Evolutionary conservation across 192 early-diverging fungal species (phyloP), one percentile per base, ranked within the genome.

Genomic region (Coemansia asiatica): DNA sequence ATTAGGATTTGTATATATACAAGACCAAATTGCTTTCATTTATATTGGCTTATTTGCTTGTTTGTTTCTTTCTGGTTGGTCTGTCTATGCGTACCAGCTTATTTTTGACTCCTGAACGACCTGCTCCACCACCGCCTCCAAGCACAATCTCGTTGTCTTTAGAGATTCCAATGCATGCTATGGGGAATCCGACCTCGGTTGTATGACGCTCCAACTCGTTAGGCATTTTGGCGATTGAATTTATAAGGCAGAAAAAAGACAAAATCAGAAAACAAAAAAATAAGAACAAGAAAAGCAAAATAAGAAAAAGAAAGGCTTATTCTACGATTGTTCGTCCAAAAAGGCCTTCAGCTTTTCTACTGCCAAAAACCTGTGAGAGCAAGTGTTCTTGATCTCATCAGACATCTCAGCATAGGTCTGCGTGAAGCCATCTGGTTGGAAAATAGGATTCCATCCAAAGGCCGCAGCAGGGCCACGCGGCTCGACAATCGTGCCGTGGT

Each of bases 361-460:
- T 13, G 93, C 89, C 63, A 84, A 68, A 68, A 71, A 92, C 27
- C 97, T 78, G 65, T 98, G 97, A 38, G 94, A 96, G 66, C 97
- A 95, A 16, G 83, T 75, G 77, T 98, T 97, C 67, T 98, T 98
- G 55, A 85, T 48, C 18, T 70, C 76, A 67, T 92, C 89, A 10
- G 86, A 81, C 90, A 98, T 91, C 74, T 97, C 93, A 10, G 93
- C 95, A 78, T 94, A 90, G 60, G 91, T 92, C 62, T 86, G 62
- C 51, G 77, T 73, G 47, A 75, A 83, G 27, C 90, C 91, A 57
- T 89, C 86, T 15, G 97, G 97, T 83, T 92, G 74, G 72, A 98
- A 98, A 31, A 96, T 83, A 8, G 95, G 90, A 85, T 98, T 95
- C 97, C 97, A 98, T 12, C 97, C 97, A 83, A 98, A 98, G 54